Evolutionary conservation across 305 asterid species (phyloP), one percentile per base, ranked within the genome.

Genomic region (Withania somnifera): DNA sequence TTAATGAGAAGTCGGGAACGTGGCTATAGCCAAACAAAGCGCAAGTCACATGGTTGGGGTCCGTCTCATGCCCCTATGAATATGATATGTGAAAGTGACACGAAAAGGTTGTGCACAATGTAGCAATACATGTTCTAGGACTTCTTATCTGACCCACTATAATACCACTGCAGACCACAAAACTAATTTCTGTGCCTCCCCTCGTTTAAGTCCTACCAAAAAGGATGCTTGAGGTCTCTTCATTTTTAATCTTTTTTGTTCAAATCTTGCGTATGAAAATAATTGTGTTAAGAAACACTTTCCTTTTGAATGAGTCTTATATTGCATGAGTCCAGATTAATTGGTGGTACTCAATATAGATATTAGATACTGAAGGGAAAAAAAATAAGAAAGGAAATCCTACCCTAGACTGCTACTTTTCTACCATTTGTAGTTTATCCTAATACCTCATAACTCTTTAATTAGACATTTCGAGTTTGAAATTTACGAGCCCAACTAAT

Each of bases 191-290:
- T 36, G 0, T n/a, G 26, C 1, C 7, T 15, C 73, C 10, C 8
- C 26, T 51, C 57, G 17, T 52, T 47, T 3, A 50, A 13, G 54
- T 50, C 54, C 54, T 50, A 6, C 13, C 14, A 13, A 13, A 0
- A 9, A 42, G 3, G 5, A 30, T 2, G 34, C 34, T 30, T n/a
- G n/a, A 2, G 13, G 9, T 58, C 7, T 2, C 7, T 24, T 24
- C 5, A 38, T 58, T 20, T 0, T 26, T 60, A 0, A 26, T 6
- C 0, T 28, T 0, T 7, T 26, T 0, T 26, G 2, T 60, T 61
- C 0, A 0, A 61, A 2, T 0, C 0, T 6, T 61, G 14, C 0
- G 17, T 26, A 60, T 60, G 2, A 0, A n/a, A 26, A 13, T 4
- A 60, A 36, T 5, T 7, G 5, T 6, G 15, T 45, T 45, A 45